A percentile compares a stretch with the other conserved stretches of the same genome.
phyloP scores from a whole-genome alignment of 805 yeast genomes.

The Schwanniomyces polymorphus region DNA sequence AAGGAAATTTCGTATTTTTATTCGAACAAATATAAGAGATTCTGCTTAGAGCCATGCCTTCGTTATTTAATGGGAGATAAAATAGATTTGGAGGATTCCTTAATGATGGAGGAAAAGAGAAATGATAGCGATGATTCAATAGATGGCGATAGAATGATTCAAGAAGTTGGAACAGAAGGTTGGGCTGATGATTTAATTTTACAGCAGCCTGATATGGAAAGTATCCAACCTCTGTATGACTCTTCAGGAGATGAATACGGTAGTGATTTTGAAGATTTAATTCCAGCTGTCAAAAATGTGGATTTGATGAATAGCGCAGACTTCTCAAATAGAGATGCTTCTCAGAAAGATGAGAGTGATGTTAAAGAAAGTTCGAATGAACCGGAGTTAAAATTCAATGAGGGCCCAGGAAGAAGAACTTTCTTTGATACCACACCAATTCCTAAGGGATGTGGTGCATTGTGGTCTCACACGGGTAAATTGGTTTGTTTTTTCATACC shows the following conservation, averaged over 20 bases:
- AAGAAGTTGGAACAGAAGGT: constrained; percentile 39
- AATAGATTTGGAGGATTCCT: constrained; percentile 42
- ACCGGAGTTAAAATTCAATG: neutral
- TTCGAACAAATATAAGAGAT: constrained; percentile 53
- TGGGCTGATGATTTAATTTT: constrained; percentile 44
- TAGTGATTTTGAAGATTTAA: constrained; percentile 31
- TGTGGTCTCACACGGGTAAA: constrained; percentile 79
- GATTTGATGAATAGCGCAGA: constrained; percentile 19
- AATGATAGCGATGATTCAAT: constrained; percentile 22
- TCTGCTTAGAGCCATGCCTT: constrained; percentile 79
- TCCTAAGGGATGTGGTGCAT: constrained; percentile 92
- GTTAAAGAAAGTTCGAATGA: neutral
- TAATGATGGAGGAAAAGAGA: constrained; percentile 20
- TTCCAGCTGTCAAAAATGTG: constrained; percentile 42
- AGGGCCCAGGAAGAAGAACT: constrained; percentile 6
- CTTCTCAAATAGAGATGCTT: constrained; percentile 10
- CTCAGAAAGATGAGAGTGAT: neutral
- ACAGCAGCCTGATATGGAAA: constrained; percentile 30
- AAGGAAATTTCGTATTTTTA: constrained; percentile 56
- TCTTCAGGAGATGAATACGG: constrained; percentile 31
- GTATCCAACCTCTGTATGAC: constrained; percentile 15
- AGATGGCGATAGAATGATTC: constrained; percentile 16
- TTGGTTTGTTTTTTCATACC: constrained; percentile 81
- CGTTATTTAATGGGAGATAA: constrained; percentile 81
- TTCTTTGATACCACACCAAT: constrained; percentile 80